A percentile compares a stretch with the other conserved stretches of the same genome.
phyloP scores from a whole-genome alignment of 139 green algal species.

The Tetradesmus obliquus region DNA sequence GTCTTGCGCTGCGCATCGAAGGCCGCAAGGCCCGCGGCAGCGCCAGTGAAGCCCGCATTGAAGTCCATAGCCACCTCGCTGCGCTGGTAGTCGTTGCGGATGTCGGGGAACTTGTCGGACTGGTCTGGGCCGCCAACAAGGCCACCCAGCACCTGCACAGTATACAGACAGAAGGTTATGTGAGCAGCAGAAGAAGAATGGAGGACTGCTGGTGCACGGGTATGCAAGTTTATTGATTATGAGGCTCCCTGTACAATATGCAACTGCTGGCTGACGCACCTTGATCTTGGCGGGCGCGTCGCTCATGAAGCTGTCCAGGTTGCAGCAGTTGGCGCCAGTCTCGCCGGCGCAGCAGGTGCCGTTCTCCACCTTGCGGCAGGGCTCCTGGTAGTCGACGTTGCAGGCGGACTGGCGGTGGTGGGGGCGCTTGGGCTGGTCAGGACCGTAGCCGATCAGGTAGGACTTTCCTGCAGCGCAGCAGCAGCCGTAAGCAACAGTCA shows the following conservation, averaged over 20 bases:
- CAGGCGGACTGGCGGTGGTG: conserved; percentile 66
- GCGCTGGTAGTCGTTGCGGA: conserved; percentile 42
- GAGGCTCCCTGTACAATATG: too few relatives aligned
- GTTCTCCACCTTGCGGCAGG: conserved; percentile 16
- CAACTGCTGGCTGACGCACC: too few relatives aligned
- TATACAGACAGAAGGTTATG: too few relatives aligned
- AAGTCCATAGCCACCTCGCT: conserved; percentile 58
- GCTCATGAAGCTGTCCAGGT: conserved; percentile 53
- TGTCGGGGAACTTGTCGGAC: conserved; percentile 46
- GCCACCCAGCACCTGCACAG: conserved; percentile 49
- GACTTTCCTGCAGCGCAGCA: conserved; percentile 22
- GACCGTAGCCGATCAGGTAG: conserved; percentile 61
- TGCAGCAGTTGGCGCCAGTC: conserved; percentile 48
- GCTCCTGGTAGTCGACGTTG: conserved; percentile 9
- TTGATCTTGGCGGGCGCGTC: conserved; percentile 54
- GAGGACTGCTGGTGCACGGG: too few relatives aligned
- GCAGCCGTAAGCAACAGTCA: neutral
- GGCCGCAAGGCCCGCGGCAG: conserved; percentile 40
- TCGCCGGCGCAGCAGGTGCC: conserved; percentile 48
- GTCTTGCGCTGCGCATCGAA: conserved; percentile 14
- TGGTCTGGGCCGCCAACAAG: conserved; percentile 71
- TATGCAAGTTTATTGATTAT: too few relatives aligned
- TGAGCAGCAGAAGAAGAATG: neutral
- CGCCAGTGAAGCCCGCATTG: conserved; percentile 61
- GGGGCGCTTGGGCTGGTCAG: conserved; percentile 41